These are phyloP conservation scores for Botrytis paeoniae DNA, from an alignment of 2,329 filamentous ascomycete species.

Conservation along the genomic window DNA sequence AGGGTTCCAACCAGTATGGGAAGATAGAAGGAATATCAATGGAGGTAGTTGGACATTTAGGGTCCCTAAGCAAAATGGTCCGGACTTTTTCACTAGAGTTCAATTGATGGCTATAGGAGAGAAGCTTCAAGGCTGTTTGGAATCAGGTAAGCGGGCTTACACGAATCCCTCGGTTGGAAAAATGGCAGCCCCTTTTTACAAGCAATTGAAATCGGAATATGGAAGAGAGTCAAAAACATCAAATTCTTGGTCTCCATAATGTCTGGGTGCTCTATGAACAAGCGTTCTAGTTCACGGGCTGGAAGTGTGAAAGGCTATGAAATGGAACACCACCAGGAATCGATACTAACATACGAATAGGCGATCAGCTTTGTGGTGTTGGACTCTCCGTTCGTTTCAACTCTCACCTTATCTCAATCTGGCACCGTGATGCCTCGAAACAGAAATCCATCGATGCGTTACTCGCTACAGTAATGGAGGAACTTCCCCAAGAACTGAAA, in stretches of 20 bases:
- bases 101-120: constrained; percentile 82
- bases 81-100: constrained; percentile 78
- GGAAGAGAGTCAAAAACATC: neutral
- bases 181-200: neutral
- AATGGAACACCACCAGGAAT: neutral
- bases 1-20: constrained; percentile 74
- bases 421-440: constrained; percentile 86
- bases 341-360: constrained; percentile 43
- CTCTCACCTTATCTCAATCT: constrained; percentile 82
- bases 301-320: neutral
- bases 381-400: constrained; percentile 87
- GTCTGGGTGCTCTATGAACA: neutral
- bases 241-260: neutral
- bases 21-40: constrained; percentile 79
- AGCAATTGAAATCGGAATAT: neutral
- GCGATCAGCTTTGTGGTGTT: constrained; percentile 85
- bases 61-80: constrained; percentile 70
- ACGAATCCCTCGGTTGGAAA: neutral
- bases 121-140: constrained; percentile 70
- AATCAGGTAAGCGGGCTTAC: constrained; percentile 53
- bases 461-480: constrained; percentile 67
- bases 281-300: neutral
- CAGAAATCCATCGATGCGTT: constrained; percentile 74
- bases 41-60: constrained; percentile 94
- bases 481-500: constrained; percentile 68